phyloP scores from a whole-genome alignment of 305 asterid species.

The Solanum chacoense region DNA sequence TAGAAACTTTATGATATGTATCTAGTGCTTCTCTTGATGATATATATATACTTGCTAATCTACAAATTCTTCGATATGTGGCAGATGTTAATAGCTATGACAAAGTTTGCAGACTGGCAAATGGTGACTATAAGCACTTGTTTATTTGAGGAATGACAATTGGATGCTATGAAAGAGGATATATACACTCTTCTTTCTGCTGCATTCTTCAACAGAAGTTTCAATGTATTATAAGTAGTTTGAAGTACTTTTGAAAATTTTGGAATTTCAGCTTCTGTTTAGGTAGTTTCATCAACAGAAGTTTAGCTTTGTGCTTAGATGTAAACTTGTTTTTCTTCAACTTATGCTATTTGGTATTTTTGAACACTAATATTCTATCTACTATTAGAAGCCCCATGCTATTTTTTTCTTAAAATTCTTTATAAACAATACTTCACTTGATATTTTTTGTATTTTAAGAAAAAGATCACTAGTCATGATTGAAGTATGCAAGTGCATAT shows the following conservation, averaged over 20 bases:
- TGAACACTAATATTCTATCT: background rate
- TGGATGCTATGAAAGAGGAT: background rate
- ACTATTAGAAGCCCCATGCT: too few species aligned
- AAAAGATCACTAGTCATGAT: background rate
- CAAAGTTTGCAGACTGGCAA: conserved; percentile 45
- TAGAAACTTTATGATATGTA: background rate
- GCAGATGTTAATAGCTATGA: conserved; percentile 47
- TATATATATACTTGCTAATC: background rate
- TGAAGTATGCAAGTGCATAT: background rate
- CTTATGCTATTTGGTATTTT: background rate
- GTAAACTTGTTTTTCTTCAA: background rate
- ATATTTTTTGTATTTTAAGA: background rate
- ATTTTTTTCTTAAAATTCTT: background rate
- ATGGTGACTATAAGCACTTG: conserved; percentile 52
- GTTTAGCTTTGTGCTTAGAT: background rate
- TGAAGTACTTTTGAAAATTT: background rate
- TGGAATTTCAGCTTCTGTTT: background rate
- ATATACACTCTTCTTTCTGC: background rate
- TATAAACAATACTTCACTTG: background rate
- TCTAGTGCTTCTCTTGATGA: background rate
- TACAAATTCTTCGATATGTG: background rate
- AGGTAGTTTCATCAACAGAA: background rate
- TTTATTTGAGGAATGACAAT: conserved; percentile 25
- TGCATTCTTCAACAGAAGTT: background rate
- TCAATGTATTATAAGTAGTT: background rate